phyloP scores from a whole-genome alignment of 75 land plant species.

The Chamaecyparis obtusa region DNA sequence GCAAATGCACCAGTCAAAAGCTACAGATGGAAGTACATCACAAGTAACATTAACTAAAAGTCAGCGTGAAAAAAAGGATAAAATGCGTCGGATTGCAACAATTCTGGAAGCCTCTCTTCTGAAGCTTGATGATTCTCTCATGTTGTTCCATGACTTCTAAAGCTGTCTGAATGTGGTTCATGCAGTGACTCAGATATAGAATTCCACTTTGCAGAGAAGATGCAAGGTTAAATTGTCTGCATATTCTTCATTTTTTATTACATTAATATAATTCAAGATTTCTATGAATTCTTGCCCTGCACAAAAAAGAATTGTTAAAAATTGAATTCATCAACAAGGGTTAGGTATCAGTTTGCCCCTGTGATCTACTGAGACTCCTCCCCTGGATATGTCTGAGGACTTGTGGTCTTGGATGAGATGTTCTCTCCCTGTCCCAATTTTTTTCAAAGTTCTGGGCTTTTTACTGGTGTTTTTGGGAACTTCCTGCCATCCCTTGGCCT shows the following conservation, averaged over 20 bases:
- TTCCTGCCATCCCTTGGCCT: no score
- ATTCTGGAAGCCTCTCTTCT: constrained; percentile 59
- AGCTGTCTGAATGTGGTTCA: neutral
- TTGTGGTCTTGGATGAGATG: no score
- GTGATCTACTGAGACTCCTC: neutral
- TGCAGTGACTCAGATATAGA: neutral
- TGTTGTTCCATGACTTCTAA: constrained; percentile 60
- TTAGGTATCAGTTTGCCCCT: neutral
- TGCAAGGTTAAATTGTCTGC: neutral
- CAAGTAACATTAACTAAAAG: constrained; percentile 28
- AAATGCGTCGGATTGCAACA: constrained; percentile 34
- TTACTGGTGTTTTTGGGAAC: no score
- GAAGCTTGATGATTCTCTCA: constrained; percentile 74
- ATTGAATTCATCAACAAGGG: neutral
- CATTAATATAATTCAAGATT: neutral
- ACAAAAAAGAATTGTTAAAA: neutral
- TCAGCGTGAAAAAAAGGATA: constrained; percentile 35
- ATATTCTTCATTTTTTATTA: neutral
- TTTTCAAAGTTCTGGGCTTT: no score
- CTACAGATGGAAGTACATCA: constrained; percentile 17
- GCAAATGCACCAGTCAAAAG: constrained; percentile 26
- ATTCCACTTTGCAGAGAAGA: neutral
- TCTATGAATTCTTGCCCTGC: neutral
- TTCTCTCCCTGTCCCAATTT: no score
- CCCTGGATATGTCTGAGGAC: no score